A percentile compares a stretch with the other conserved stretches of the same genome.
phyloP scores from a whole-genome alignment of 805 yeast genomes.

The Hanseniaspora jakobsenii region DNA sequence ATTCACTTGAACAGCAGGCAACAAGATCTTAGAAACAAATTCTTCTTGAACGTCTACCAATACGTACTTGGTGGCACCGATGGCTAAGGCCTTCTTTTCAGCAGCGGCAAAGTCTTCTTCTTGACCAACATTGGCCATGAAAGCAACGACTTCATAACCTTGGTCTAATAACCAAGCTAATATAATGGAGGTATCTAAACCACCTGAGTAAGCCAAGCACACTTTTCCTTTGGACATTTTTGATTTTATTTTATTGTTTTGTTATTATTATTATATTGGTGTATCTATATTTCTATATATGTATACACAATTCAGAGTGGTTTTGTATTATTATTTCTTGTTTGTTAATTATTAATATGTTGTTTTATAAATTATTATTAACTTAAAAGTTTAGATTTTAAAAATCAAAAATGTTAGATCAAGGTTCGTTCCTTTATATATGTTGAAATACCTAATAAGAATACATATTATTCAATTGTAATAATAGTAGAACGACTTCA shows the following conservation, averaged over 20 bases:
- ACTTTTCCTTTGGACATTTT: slow-evolving; percentile 94
- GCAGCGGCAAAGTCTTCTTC: slow-evolving; percentile 99
- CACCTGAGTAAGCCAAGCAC: slow-evolving; percentile 98
- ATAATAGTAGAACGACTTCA: too few relatives aligned
- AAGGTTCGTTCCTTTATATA: too few relatives aligned
- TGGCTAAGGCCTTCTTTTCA: slow-evolving; percentile 84
- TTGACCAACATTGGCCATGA: slow-evolving; percentile 97
- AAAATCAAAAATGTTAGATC: too few relatives aligned
- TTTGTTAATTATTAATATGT: background rate
- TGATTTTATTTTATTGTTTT: background rate
- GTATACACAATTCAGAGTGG: background rate
- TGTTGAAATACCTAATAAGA: too few relatives aligned
- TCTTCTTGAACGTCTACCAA: slow-evolving; percentile 90
- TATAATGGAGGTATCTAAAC: slow-evolving; percentile 94
- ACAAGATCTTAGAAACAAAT: slow-evolving; percentile 80
- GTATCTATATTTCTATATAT: too few relatives aligned
- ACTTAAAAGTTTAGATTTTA: too few relatives aligned
- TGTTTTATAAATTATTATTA: too few relatives aligned
- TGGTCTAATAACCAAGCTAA: slow-evolving; percentile 96
- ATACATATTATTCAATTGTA: too few relatives aligned
- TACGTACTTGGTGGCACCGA: slow-evolving; percentile 94
- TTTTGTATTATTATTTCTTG: background rate
- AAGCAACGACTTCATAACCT: slow-evolving; percentile 96
- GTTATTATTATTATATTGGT: background rate
- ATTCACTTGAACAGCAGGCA: slow-evolving; percentile 94